Conservation (phyloP, 2,329 filamentous ascomycete genomes). For the Berkeleyomyces basicola region DNA sequence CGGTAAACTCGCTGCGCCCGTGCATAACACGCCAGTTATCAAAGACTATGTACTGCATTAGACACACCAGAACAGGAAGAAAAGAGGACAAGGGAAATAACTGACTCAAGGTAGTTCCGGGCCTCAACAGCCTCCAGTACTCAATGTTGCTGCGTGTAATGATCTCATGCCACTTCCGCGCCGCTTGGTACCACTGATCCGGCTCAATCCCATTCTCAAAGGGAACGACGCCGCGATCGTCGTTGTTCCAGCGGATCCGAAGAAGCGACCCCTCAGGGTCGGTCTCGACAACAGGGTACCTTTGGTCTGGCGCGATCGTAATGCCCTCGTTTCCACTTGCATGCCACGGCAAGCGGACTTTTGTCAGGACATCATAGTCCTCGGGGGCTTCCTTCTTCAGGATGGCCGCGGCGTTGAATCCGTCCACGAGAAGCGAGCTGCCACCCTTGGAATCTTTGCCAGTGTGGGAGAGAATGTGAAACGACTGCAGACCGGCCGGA, state of each 20-base stretch:
- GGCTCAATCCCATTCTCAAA: constrained; percentile 32
- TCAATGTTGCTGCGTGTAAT: constrained; percentile 48
- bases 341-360: constrained; percentile 52
- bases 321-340: constrained; percentile 81
- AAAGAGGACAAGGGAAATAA: constrained; percentile 13
- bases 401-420: constrained; percentile 53
- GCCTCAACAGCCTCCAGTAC: constrained; percentile 66
- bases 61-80: constrained; percentile 14
- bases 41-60: constrained; percentile 45
- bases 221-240: constrained; percentile 60
- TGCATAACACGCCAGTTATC: constrained; percentile 94
- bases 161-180: constrained; percentile 54
- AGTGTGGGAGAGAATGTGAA: constrained; percentile 65
- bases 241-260: constrained; percentile 84
- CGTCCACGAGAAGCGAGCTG: constrained; percentile 69
- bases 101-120: constrained; percentile 62
- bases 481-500: constrained; percentile 76
- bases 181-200: constrained; percentile 61
- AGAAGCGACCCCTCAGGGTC: constrained; percentile 19
- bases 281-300: constrained; percentile 54
- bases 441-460: constrained; percentile 39
- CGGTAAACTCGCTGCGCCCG: constrained; percentile 67
- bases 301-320: constrained; percentile 53
- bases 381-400: constrained; percentile 36
- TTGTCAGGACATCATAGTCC: constrained; percentile 41